Base-by-base conservation (phyloP, 805 yeast species). In the Candida awuae region DNA sequence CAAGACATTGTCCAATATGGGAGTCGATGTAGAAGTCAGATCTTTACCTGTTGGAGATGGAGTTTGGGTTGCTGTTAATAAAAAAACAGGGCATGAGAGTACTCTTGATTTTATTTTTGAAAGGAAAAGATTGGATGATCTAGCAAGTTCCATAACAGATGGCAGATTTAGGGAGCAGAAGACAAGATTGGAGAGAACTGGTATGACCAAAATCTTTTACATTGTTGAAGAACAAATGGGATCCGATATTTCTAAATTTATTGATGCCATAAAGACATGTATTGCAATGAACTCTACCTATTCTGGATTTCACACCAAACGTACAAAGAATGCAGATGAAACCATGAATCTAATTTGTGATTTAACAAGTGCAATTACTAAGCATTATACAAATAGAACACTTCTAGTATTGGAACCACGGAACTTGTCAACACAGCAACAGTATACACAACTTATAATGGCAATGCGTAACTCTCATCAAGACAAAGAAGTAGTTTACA, bases 121-220 rank as follows among this genome's bases (percentile, higher is more conserved):
- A 62, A 68, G 99, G 28, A 92, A 92, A 59, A 65, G 96, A 40
- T 59, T 88, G 32, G 94, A 85, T 54, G 99, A 92, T 66, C 69
- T 92, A 51, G 82, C 82, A 0, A 54, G 67, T 25, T 84, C 95
- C 37, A 86, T 92, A 33, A 71, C 73, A 43, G 99, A 92, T 59
- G 95, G 95, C 2, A 63, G 99, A 35, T 87, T 82, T 52, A 67
- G 69, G 39, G 98, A 92, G 55, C 99, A 92, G 55, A 88, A 90
- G 54, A 62, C 70, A 14, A 69, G 99, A 38, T 64, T 92, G 41
- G 70, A 69, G 36, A 72, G 79, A 55, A 72, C 92, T 0, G 86
- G 84, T 0, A 63, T 88, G 52, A 63, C 64, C 15, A 71, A 83
- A 47, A 73, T 80, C 15, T 78, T 76, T 47, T 92, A 92, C 51